Evolutionary conservation across 2,329 filamentous ascomycete genomes (phyloP).

Genomic region (Aspergillus novoparasiticus): DNA sequence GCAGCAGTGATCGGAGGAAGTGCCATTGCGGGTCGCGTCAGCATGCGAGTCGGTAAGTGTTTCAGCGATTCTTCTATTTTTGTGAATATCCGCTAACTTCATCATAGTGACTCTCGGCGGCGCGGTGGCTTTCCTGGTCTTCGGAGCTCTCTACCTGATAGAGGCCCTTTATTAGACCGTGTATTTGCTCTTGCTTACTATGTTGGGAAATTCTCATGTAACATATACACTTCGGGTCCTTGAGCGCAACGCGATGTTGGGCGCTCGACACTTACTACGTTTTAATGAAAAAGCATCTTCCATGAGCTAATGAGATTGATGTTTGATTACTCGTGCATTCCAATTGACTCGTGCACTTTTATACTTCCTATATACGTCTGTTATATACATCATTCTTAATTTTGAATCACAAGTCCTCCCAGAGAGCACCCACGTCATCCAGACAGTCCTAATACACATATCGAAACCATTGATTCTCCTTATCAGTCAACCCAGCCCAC

Average conservation of each 20-base stretch:
- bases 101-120: conserved; percentile 83
- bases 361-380: not conserved
- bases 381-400: not conserved
- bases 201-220: conserved; percentile 1
- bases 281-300: conserved; percentile 5
- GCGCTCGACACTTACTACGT: not conserved
- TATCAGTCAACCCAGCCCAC: conserved; percentile 39
- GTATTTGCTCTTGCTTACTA: not conserved
- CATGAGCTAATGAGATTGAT: not conserved
- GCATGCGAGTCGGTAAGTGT: conserved; percentile 88
- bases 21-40: conserved; percentile 90
- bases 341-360: not conserved
- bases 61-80: conserved; percentile 2
- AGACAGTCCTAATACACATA: conserved; percentile 34
- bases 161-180: conserved; percentile 66
- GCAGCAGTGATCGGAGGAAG: conserved; percentile 89
- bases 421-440: not conserved
- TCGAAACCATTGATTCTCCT: conserved; percentile 36
- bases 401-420: not conserved
- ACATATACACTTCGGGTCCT: not conserved
- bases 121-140: conserved; percentile 84
- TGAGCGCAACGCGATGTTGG: not conserved
- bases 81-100: conserved; percentile 26
- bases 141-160: conserved; percentile 87
- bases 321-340: not conserved